Evolutionary conservation across 2,329 filamentous ascomycete genomes (phyloP), one percentile per base, ranked within the genome.

Genomic region (Colletotrichum godetiae): DNA sequence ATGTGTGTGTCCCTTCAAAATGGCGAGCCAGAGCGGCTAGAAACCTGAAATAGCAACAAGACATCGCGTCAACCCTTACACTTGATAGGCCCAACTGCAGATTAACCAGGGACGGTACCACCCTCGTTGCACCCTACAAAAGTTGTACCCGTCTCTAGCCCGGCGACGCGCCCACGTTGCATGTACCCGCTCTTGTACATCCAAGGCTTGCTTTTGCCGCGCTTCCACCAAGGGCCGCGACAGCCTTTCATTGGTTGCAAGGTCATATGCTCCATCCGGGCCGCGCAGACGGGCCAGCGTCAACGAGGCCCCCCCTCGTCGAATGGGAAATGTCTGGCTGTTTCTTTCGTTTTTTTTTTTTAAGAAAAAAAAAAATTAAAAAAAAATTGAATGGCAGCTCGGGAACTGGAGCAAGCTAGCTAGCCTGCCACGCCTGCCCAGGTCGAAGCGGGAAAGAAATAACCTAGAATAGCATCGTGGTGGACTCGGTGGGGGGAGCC

Each of bases 201-300:
- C 13, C 37, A 19, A 42, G 37, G 37, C 37, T 42, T 68, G 61
- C 61, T 61, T 61, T 67, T 73, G 78, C 75, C 76, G 75, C 73
- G 65, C 73, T 69, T 74, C 62, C 37, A 42, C 13, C 33, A 13
- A 61, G 24, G 70, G 33, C 12, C 29, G 19, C 13, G 12, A 35
- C n/a, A 55, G 10, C 6, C 6, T 57, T 13, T 57, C 59, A 73
- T 73, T 73, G 70, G 70, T n/a, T 35, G 5, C 37, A 33, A 6
- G n/a, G 55, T 24, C 42, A 24, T 29, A 24, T 15, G n/a, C 56
- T 29, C 46, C 60, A 66, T 65, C n/a, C 70, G 33, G 69, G 70
- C 56, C 67, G 60, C 67, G 15, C 37, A 15, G 33, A 66, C 27
- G 35, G 70, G 59, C 56, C 67, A 70, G 70, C 70, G 70, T 46